Conservation (phyloP, 768 basidiomycete species). For the Agrocybe chaxingu region DNA sequence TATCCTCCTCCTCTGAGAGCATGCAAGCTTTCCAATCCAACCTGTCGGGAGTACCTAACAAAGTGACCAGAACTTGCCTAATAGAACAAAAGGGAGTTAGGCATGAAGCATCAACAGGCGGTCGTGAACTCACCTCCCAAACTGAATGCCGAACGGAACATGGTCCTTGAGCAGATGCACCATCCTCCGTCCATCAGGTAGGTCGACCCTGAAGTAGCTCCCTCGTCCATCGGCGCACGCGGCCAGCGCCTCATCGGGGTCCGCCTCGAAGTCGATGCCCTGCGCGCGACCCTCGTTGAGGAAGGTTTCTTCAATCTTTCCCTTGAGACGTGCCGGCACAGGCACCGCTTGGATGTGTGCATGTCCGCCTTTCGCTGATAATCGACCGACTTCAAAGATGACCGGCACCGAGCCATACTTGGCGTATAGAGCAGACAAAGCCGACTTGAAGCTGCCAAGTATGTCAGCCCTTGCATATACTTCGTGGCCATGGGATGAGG, state of each 20-base stretch:
- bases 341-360: slow-evolving; percentile 90
- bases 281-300: slow-evolving; percentile 58
- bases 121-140: slow-evolving; percentile 70
- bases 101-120: no score
- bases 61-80: slow-evolving; percentile 77
- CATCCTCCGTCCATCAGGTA: slow-evolving; percentile 82
- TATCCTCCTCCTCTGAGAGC: slow-evolving; percentile 82
- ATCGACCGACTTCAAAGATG: slow-evolving; percentile 83
- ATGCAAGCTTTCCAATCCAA: slow-evolving; percentile 92
- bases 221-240: slow-evolving; percentile 50
- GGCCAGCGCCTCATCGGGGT: slow-evolving; percentile 61
- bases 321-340: slow-evolving; percentile 59
- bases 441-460: slow-evolving; percentile 66
- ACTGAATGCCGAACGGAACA: slow-evolving; percentile 84
- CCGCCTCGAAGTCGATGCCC: slow-evolving; percentile 74
- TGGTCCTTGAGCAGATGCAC: slow-evolving; percentile 82
- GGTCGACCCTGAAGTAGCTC: slow-evolving; percentile 88
- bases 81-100: neutral
- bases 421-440: slow-evolving; percentile 69
- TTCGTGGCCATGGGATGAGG: neutral
- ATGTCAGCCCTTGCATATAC: slow-evolving; percentile 5
- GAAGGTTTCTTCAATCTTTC: slow-evolving; percentile 71
- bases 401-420: slow-evolving; percentile 68
- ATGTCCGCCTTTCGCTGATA: slow-evolving; percentile 86
- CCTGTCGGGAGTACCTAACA: slow-evolving; percentile 75